Evolutionary conservation across 2,329 filamentous ascomycete genomes (phyloP), one percentile per base, ranked within the genome.

Genomic region (Exophiala aquamarina): DNA sequence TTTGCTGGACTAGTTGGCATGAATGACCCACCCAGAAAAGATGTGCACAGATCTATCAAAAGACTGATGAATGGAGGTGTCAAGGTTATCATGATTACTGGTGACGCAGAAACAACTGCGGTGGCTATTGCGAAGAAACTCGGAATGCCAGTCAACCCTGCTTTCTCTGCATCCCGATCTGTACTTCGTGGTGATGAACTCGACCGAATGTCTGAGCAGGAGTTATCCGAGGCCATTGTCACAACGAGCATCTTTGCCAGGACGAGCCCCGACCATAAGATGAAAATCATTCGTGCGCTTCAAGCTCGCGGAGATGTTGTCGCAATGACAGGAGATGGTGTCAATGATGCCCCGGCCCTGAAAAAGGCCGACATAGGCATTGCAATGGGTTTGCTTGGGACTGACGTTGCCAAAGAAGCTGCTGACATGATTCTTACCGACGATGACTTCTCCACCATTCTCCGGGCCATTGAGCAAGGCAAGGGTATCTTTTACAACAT

Each of bases 401-500:
- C 93, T 2, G 93, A 98, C 63, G 93, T 98, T 32, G 93, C 93
- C 54, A 98, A 98, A 71, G 93, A 93, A 67, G 89, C 89, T 2
- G 86, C 87, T 1, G 89, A 94, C 61, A 93, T 95, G 77, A 87
- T 94, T 28, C 73, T 95, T 32, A 90, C 87, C 0, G 88, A 93
- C 62, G 89, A 93, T 66, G 91, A 94, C 68, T 94, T 94, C 63
- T 87, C 89, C 9, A 89, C 85, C 4, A 98, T 98, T 54, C 77
- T 98, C 9, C 87, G 84, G 50, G 93, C 93, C 21, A 98, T 98
- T 53, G 93, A 98, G 67, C 93, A 98, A 72, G 94, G 93, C 69
- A 98, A 98, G 69, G 93, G 91, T 45, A 98, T 98, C 59, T 98
- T 98, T 71, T 95, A 93, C 78, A 98, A 98, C 68, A 97, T 98